Evolutionary conservation across 495 filamentous ascomycete genomes (phyloP).

Genomic region (Hyaloscypha bicolor): DNA sequence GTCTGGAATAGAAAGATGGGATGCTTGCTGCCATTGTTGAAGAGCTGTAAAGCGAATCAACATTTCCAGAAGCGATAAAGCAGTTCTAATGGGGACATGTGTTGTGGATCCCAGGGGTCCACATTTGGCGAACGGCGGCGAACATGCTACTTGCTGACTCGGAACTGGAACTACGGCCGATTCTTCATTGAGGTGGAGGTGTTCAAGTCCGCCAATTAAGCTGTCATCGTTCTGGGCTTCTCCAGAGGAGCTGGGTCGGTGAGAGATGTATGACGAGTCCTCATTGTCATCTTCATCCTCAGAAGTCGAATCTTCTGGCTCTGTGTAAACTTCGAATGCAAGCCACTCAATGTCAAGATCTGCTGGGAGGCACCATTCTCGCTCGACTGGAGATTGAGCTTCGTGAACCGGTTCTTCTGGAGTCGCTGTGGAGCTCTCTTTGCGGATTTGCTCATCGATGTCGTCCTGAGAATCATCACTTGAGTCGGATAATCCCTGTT

Average conservation of each 20-base stretch:
- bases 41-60: slow-evolving; percentile 87
- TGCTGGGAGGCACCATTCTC: slow-evolving; percentile 68
- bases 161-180: slow-evolving; percentile 31
- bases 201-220: slow-evolving; percentile 8
- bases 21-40: slow-evolving; percentile 96
- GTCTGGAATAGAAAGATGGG: slow-evolving; percentile 92
- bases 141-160: slow-evolving; percentile 19
- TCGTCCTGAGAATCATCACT: slow-evolving; percentile 61
- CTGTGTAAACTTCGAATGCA: slow-evolving; percentile 84
- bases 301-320: slow-evolving; percentile 48
- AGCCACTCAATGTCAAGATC: slow-evolving; percentile 95
- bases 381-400: slow-evolving; percentile 24
- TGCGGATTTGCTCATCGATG: slow-evolving; percentile 67
- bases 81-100: slow-evolving; percentile 66
- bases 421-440: slow-evolving; percentile 39
- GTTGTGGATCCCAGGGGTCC: slow-evolving; percentile 36
- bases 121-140: slow-evolving; percentile 33
- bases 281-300: slow-evolving; percentile 39
- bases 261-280: slow-evolving; percentile 30
- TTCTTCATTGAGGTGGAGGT: slow-evolving; percentile 27
- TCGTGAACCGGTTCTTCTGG: slow-evolving; percentile 14
- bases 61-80: slow-evolving; percentile 91
- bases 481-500: background rate
- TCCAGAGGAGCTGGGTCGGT: slow-evolving; percentile 29
- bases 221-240: slow-evolving; percentile 11